Conservation (phyloP, 371 early-diverging fungal species). For the Saksenaea oblongispora region DNA sequence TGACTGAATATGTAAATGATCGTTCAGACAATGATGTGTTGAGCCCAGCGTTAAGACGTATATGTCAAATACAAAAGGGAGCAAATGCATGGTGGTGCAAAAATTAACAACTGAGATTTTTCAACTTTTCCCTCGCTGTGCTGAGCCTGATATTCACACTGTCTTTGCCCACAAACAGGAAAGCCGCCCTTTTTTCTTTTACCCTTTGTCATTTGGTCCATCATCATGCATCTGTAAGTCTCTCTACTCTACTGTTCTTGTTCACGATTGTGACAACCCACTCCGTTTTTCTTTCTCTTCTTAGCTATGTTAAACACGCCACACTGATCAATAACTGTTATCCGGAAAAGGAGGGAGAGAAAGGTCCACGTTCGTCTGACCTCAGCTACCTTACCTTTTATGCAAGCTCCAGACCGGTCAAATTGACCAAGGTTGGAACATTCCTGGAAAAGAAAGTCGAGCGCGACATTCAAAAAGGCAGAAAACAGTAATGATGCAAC, state of each 20-base stretch:
- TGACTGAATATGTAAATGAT: too few relatives aligned
- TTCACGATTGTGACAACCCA: not conserved
- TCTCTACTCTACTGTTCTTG: not conserved
- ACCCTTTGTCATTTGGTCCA: slow-evolving; percentile 9
- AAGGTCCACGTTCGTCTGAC: slow-evolving; percentile 80
- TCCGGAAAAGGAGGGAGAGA: slow-evolving; percentile 80
- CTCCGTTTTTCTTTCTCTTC: not conserved
- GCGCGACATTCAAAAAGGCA: slow-evolving; percentile 65
- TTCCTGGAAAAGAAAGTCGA: slow-evolving; percentile 80
- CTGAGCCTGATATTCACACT: slow-evolving; percentile 6
- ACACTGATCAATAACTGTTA: slow-evolving; percentile 91
- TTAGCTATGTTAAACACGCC: slow-evolving; percentile 84
- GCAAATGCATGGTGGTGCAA: slow-evolving; percentile 6
- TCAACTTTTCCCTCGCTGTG: slow-evolving; percentile 1
- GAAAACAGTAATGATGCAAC: slow-evolving; percentile 53
- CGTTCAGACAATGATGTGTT: too few relatives aligned
- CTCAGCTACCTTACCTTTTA: slow-evolving; percentile 91
- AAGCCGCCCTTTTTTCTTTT: slow-evolving; percentile 9
- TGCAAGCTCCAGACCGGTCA: slow-evolving; percentile 87
- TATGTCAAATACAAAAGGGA: not conserved
- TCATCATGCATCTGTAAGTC: slow-evolving; percentile 45
- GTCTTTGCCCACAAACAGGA: slow-evolving; percentile 1
- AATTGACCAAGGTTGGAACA: slow-evolving; percentile 88
- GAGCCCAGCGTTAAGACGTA: too few relatives aligned
- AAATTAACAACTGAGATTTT: not conserved